Conservation (phyloP, 192 early-diverging fungal genomes). For the Mortierella alpina region DNA sequence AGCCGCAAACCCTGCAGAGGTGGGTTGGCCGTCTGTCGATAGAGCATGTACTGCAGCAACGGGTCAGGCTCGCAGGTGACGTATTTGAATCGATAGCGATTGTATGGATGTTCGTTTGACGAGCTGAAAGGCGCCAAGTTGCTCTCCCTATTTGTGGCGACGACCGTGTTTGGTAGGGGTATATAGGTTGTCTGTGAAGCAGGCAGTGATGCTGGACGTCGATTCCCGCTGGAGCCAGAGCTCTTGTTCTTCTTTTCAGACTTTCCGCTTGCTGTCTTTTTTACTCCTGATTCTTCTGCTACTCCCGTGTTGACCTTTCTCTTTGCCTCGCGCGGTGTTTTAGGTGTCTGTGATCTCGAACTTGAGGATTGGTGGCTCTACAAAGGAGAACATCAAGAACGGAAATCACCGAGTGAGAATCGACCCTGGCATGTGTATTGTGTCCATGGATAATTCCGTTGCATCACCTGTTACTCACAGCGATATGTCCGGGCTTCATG, state of each 20-base stretch:
- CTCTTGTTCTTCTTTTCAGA: constrained; percentile 26
- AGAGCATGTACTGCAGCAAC: constrained; percentile 56
- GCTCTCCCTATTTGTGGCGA: constrained; percentile 31
- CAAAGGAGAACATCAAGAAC: not conserved
- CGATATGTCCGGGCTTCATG: constrained; percentile 60
- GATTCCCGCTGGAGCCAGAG: constrained; percentile 5
- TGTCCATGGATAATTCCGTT: not conserved
- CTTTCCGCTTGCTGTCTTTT: constrained; percentile 18
- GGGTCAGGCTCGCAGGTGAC: constrained; percentile 64
- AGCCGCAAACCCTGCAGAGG: constrained; percentile 57
- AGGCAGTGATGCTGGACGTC: constrained; percentile 16
- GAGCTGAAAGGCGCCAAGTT: constrained; percentile 48
- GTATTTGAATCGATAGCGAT: constrained; percentile 71
- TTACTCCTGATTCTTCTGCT: constrained; percentile 16
- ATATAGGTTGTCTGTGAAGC: constrained; percentile 30
- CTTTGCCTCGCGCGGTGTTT: constrained; percentile 34
- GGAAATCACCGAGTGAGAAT: not conserved
- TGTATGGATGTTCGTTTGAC: constrained; percentile 66
- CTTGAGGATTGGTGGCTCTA: constrained; percentile 42
- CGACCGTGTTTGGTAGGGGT: constrained; percentile 46
- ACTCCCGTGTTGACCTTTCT: constrained; percentile 23
- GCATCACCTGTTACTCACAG: constrained; percentile 22
- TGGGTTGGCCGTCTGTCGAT: constrained; percentile 62
- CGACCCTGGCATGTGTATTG: not conserved
- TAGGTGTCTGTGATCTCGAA: constrained; percentile 44